A percentile compares a stretch with the other conserved stretches of the same genome.
Evolutionary conservation across 352 stramenopile species (phyloP).

Genomic region (Globisporangium parvum): DNA sequence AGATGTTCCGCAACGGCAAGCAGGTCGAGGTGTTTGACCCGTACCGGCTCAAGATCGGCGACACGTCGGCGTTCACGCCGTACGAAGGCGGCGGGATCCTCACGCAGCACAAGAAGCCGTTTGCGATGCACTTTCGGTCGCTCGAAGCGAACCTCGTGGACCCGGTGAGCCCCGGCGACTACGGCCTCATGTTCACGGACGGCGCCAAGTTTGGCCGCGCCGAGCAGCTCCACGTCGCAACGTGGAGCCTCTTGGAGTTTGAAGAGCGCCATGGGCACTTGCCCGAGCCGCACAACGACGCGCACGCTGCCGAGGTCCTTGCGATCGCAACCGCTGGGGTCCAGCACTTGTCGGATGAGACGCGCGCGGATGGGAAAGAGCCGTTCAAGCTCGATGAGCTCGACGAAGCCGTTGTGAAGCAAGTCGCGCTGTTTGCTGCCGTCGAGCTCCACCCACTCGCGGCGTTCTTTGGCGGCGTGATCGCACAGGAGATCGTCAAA

Average conservation of each 20-base stretch:
- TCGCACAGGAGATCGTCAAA: conserved; percentile 86
- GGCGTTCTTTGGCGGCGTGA: conserved; percentile 74
- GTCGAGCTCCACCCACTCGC: conserved; percentile 78
- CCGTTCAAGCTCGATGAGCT: conserved; percentile 63
- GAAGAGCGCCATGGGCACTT: conserved; percentile 58
- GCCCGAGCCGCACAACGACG: conserved; percentile 59
- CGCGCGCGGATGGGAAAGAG: conserved; percentile 34
- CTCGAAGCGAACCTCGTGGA: conserved; percentile 63
- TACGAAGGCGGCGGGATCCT: conserved; percentile 79
- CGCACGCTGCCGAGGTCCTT: conserved; percentile 56
- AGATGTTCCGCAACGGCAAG: conserved; percentile 83
- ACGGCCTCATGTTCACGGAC: conserved; percentile 82
- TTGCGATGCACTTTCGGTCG: conserved; percentile 68
- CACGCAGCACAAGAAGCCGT: conserved; percentile 81
- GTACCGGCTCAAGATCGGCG: conserved; percentile 77
- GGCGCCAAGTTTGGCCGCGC: conserved; percentile 83
- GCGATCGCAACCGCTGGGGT: conserved; percentile 59
- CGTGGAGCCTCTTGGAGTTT: conserved; percentile 80
- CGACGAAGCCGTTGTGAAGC: conserved; percentile 57
- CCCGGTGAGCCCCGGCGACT: conserved; percentile 63
- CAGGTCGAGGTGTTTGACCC: conserved; percentile 81
- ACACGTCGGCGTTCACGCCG: conserved; percentile 73
- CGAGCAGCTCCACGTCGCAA: conserved; percentile 71
- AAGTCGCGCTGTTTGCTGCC: conserved; percentile 47
- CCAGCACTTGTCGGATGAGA: conserved; percentile 60